Conservation (phyloP, 257 asterid species). For the Fraxinus cuspidata region DNA sequence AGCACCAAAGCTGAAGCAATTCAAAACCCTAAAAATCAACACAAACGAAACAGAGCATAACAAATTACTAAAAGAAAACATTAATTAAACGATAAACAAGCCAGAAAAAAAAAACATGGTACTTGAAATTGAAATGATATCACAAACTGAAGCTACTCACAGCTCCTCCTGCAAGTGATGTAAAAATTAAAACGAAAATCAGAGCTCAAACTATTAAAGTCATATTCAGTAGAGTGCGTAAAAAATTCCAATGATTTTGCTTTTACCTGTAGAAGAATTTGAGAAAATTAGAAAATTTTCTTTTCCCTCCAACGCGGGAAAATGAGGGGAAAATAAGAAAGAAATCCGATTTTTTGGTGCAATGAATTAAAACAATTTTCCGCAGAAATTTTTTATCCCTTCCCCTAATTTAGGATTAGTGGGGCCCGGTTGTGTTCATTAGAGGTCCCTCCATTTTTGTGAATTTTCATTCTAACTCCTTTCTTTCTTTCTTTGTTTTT, state of each 20-base stretch:
- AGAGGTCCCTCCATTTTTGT: neutral
- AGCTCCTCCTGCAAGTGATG: conserved; percentile 14
- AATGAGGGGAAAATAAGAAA: conserved; percentile 18
- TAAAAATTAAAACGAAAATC: neutral
- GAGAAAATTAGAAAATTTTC: conserved; percentile 29
- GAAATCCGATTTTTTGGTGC: conserved; percentile 21
- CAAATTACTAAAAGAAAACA: conserved; percentile 6
- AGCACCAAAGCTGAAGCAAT: conserved; percentile 28
- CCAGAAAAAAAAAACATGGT: neutral
- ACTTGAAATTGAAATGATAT: conserved; percentile 37
- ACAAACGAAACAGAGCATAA: neutral
- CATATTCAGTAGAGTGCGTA: conserved; percentile 17
- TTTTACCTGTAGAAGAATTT: conserved; percentile 2
- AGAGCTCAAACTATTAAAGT: neutral
- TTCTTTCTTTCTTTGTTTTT: neutral
- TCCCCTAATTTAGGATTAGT: conserved; percentile 44
- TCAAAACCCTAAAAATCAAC: conserved; percentile 49
- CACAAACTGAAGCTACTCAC: conserved; percentile 3
- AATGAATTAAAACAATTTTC: conserved; percentile 23
- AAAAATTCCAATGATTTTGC: conserved; percentile 22
- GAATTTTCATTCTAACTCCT: neutral
- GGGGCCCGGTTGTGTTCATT: conserved; percentile 9
- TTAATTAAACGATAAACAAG: conserved; percentile 19
- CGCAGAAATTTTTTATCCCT: conserved; percentile 20
- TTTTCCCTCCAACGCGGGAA: conserved; percentile 57